Percentiles rank a stretch among this genome's conserved stretches.
phyloP scores from a whole-genome alignment of 2,329 filamentous ascomycete genomes.

The Paraphoma sp. region DNA sequence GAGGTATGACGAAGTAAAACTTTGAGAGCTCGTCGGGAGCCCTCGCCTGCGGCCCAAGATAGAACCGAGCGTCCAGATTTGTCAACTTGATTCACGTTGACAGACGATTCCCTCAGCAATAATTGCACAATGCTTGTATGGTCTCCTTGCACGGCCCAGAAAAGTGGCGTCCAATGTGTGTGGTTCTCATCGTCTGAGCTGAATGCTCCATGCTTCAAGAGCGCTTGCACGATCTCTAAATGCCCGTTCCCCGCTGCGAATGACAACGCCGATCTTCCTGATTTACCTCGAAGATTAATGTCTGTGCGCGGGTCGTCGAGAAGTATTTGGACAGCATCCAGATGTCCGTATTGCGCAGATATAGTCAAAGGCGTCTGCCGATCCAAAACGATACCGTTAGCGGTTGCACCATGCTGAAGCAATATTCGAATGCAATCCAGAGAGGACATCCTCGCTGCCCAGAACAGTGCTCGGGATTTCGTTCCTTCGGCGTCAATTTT shows the following conservation, averaged over 20 bases:
- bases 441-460: conserved; percentile 38
- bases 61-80: conserved; percentile 39
- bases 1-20: conserved; percentile 27
- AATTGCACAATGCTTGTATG: conserved; percentile 25
- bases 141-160: conserved; percentile 40
- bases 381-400: conserved; percentile 17
- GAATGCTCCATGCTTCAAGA: conserved; percentile 26
- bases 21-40: conserved; percentile 26
- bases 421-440: conserved; percentile 21
- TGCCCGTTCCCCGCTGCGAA: conserved; percentile 43
- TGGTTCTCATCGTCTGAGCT: conserved; percentile 30
- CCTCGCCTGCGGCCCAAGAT: conserved; percentile 46
- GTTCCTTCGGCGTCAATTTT: conserved; percentile 7
- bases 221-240: conserved; percentile 33
- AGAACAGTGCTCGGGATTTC: conserved; percentile 35
- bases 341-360: conserved; percentile 36
- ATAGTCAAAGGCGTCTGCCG: conserved; percentile 38
- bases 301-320: conserved; percentile 30
- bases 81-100: conserved; percentile 43
- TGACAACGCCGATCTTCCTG: conserved; percentile 41
- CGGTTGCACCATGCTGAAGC: conserved; percentile 17
- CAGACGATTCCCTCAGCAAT: conserved; percentile 24
- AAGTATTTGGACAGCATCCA: conserved; percentile 32
- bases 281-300: conserved; percentile 22
- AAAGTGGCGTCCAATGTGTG: conserved; percentile 38